phyloP scores from a whole-genome alignment of 148 eudicot genomes.

The Rhododendron griersonianum region DNA sequence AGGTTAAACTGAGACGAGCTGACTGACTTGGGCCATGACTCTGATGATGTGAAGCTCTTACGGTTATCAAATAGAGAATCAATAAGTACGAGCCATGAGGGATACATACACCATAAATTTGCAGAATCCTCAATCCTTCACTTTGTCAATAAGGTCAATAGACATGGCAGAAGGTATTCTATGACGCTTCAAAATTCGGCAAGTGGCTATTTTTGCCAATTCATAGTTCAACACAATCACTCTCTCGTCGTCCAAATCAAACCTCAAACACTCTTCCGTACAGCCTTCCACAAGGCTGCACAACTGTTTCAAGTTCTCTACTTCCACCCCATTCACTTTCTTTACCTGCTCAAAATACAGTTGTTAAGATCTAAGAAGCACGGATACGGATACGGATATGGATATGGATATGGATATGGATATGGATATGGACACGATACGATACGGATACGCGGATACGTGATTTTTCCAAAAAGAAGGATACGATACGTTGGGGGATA shows the following conservation, averaged over 20 bases:
- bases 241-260: conserved; percentile 87
- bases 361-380: background rate
- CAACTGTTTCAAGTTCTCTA: conserved; percentile 70
- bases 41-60: background rate
- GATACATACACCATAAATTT: background rate
- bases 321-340: conserved; percentile 71
- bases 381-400: no score
- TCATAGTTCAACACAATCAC: conserved; percentile 71
- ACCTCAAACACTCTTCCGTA: conserved; percentile 53
- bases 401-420: no score
- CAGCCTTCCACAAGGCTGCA: conserved; percentile 69
- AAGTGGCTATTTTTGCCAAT: conserved; percentile 73
- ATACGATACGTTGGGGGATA: no score
- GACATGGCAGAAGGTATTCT: conserved; percentile 80
- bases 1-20: background rate
- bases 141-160: conserved; percentile 44
- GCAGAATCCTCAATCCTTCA: conserved; percentile 8
- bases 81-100: background rate
- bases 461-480: no score
- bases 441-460: no score
- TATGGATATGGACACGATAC: no score
- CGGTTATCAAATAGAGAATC: background rate
- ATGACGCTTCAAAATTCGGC: conserved; percentile 74
- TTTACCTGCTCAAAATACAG: conserved; percentile 52
- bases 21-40: background rate